Conservation (phyloP, 139 green algal species). For the Micractinium conductrix region DNA sequence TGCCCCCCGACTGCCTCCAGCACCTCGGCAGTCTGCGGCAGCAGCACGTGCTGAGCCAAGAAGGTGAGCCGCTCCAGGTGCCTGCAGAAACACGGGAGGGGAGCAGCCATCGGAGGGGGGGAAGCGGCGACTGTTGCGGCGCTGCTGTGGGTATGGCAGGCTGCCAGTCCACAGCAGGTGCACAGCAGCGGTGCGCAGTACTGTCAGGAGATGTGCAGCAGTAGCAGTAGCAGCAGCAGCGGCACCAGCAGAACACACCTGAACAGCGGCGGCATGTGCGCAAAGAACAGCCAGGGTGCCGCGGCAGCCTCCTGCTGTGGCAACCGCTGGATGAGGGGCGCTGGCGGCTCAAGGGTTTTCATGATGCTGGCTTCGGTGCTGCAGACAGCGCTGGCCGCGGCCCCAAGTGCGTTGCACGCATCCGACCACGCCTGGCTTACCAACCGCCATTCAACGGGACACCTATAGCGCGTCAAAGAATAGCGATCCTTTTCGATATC, state of each 20-base stretch:
- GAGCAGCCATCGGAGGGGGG: too few relatives aligned
- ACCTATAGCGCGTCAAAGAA: too few relatives aligned
- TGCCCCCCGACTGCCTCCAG: background rate
- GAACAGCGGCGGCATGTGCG: slow-evolving; percentile 57
- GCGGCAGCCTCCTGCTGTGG: slow-evolving; percentile 13
- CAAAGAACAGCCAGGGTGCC: slow-evolving; percentile 56
- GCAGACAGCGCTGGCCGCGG: background rate
- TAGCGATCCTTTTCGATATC: too few relatives aligned
- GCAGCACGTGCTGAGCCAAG: slow-evolving; percentile 60
- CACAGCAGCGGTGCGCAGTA: too few relatives aligned
- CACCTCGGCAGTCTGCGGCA: slow-evolving; percentile 21
- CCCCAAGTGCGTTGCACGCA: background rate
- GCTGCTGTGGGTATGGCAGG: too few relatives aligned
- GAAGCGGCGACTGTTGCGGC: too few relatives aligned
- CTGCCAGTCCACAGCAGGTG: too few relatives aligned
- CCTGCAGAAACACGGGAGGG: background rate
- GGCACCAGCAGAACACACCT: background rate
- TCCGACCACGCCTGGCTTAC: background rate
- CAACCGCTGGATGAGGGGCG: slow-evolving; percentile 55
- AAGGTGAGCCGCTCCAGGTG: slow-evolving; percentile 48
- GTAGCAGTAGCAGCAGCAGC: too few relatives aligned
- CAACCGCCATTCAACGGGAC: too few relatives aligned
- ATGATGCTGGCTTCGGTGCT: background rate
- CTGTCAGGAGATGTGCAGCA: too few relatives aligned
- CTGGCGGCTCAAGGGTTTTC: slow-evolving; percentile 2